Evolutionary conservation across 352 stramenopile genomes (phyloP), one percentile per base, ranked within the genome.

Genomic region (Globisporangium ultimum): DNA sequence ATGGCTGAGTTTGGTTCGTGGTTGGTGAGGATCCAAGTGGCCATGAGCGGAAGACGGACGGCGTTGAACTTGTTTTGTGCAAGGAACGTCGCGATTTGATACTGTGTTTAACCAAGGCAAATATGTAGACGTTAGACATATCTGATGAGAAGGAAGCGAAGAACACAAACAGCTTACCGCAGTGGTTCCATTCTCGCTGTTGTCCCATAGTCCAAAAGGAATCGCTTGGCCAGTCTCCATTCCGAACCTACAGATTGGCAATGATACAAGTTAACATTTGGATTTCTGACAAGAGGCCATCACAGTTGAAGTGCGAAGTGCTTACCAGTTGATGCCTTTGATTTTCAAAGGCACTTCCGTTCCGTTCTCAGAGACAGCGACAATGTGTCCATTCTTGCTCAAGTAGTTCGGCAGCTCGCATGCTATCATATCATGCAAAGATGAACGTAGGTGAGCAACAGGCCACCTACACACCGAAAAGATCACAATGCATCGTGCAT

Each of bases 1-100:
- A 86, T 58, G 15, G 49, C 63, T 11, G 45, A 55, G 60, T 76
- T 72, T 14, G 80, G 80, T 12, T 72, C 55, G n/a, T 72, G 74
- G 60, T 92, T 89, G 2, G 69, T 73, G 17, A 92, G 58, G 46
- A 92, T 79, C 64, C 66, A 83, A 18, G 68, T 49, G 8, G 68
- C 72, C 66, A 84, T 89, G 17, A 92, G 72, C 8, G 82, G 82
- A n/a, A 92, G 52, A 0, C 82, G 80, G 11, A 91, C 76, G 15
- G 76, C 70, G 41, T 91, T 91, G 63, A 88, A 91, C n/a, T 90
- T 88, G 78, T 91, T 88, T 43, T 71, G 51, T 0, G 76, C 48
- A 22, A 92, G 58, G 56, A 90, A 92, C n/a, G 70, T 60, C n/a
- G 80, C 76, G 21, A 92, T 72, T 61, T 88, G 72, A 63, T 88